A percentile compares a stretch with the other conserved stretches of the same genome.
phyloP scores from a whole-genome alignment of 148 eudicot genomes.

The Linanthus parryae region DNA sequence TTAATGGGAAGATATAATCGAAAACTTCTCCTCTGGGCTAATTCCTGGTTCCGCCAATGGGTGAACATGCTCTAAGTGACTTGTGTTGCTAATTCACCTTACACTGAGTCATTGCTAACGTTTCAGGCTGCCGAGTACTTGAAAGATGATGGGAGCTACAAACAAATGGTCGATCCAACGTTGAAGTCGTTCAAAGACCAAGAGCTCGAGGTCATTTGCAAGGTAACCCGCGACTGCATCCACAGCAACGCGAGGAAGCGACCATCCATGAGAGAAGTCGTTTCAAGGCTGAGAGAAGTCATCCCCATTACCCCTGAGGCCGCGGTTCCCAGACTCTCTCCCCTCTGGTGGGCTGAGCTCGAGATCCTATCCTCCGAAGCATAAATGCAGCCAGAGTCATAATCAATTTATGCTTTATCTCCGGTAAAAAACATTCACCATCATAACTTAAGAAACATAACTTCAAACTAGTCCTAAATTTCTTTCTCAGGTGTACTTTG shows the following conservation, averaged over 20 bases:
- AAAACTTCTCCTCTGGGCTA: too few relatives aligned
- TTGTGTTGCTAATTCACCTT: neutral
- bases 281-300: conserved; percentile 37
- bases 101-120: neutral
- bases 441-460: too few relatives aligned
- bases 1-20: too few relatives aligned
- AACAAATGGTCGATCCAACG: conserved; percentile 49
- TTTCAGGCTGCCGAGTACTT: conserved; percentile 49
- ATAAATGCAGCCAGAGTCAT: too few relatives aligned
- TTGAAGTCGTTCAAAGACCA: conserved; percentile 51
- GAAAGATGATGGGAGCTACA: conserved; percentile 29
- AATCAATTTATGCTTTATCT: too few relatives aligned
- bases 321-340: conserved; percentile 80
- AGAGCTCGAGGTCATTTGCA: conserved; percentile 64
- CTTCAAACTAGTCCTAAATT: too few relatives aligned
- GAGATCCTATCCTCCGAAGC: conserved; percentile 83
- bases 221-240: conserved; percentile 54
- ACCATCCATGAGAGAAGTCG: conserved; percentile 48
- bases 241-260: conserved; percentile 38
- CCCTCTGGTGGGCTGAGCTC: conserved; percentile 98
- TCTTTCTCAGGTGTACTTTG: too few relatives aligned
- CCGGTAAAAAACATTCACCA: too few relatives aligned
- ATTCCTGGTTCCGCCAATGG: too few relatives aligned
- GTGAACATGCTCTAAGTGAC: neutral
- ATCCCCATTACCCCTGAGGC: conserved; percentile 56